Evolutionary conservation across 2,329 filamentous ascomycete genomes (phyloP).

Genomic region (Colletotrichum siamense): DNA sequence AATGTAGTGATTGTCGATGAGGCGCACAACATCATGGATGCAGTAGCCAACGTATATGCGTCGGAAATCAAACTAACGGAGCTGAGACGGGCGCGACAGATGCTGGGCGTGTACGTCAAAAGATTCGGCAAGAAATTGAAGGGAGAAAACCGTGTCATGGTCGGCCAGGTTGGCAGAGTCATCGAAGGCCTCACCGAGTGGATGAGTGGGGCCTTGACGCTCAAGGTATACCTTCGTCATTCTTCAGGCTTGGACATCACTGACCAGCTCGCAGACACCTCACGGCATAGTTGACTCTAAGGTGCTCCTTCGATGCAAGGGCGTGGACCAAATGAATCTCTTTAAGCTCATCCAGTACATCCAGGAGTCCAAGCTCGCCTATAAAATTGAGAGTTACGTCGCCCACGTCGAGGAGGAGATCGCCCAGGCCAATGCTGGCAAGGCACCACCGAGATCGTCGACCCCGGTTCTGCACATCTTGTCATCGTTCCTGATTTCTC

Average conservation of each 20-base stretch:
- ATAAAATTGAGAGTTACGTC: conserved; percentile 92
- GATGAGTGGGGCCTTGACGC: conserved; percentile 59
- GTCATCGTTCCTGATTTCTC: conserved; percentile 71
- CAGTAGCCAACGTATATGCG: conserved; percentile 86
- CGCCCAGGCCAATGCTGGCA: conserved; percentile 30
- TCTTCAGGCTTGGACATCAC: background rate
- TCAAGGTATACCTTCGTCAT: conserved; percentile 43
- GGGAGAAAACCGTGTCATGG: conserved; percentile 88
- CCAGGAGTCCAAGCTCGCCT: conserved; percentile 88
- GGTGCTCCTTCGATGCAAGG: conserved; percentile 79
- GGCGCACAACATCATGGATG: conserved; percentile 97
- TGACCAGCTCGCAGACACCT: conserved; percentile 37
- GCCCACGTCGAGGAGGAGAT: conserved; percentile 62
- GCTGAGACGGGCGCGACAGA: conserved; percentile 72
- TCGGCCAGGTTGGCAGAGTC: conserved; percentile 85
- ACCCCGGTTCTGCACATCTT: conserved; percentile 61
- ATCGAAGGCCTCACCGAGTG: conserved; percentile 79
- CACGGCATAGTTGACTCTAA: conserved; percentile 76
- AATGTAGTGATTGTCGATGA: conserved; percentile 97
- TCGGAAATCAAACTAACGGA: conserved; percentile 77
- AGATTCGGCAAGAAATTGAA: conserved; percentile 89
- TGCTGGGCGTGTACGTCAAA: conserved; percentile 82
- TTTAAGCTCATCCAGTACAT: conserved; percentile 89
- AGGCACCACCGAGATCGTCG: conserved; percentile 37
- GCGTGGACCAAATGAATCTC: conserved; percentile 93